Evolutionary conservation across 495 filamentous ascomycete species (phyloP), one percentile per base, ranked within the genome.

Genomic region (Neurospora sp.): DNA sequence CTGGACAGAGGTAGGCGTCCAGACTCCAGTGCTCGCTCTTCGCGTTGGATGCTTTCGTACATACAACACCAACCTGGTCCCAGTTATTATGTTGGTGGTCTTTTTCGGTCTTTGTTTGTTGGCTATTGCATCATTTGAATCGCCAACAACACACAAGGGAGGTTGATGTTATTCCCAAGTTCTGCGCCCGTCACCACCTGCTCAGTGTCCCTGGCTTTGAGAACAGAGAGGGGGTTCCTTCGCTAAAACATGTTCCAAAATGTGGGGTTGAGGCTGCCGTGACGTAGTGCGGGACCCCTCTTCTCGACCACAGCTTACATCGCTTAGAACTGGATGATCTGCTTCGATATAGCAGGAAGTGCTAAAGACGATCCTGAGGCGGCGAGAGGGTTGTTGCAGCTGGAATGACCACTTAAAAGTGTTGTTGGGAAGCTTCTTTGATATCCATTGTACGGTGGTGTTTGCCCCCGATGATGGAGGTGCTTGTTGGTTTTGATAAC

Each of bases 191-290:
- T 49, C n/a, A 49, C n/a, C 49, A 31, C 70, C 35, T 12, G 11
- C n/a, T 71, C 62, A 35, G 39, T 75, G 75, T 74, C 73, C 74
- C 76, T 74, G 72, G 72, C 75, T 77, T 76, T 71, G 69, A 27
- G 27, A 71, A 72, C 39, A 23, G 72, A 39, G 54, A 62, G 5
- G 54, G 46, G 46, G 18, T 9, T 9, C 42, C 46, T 49, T 54
- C 20, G 49, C 11, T 54, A 54, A 54, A 54, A 54, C 20, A 49
- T 23, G 46, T 20, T 23, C 46, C 46, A 60, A 31, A 66, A 39
- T 75, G 75, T 73, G 75, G 75, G 76, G 72, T 72, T 74, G 76
- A 75, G 76, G 74, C 76, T 77, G 76, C 74, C 74, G 71, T 77
- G 76, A 75, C 74, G 71, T 77, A 72, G 74, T 71, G 40, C 27